Evolutionary conservation across 1,284 basidiomycete species (phyloP).

Genomic region (Phellinidium pouzarii): DNA sequence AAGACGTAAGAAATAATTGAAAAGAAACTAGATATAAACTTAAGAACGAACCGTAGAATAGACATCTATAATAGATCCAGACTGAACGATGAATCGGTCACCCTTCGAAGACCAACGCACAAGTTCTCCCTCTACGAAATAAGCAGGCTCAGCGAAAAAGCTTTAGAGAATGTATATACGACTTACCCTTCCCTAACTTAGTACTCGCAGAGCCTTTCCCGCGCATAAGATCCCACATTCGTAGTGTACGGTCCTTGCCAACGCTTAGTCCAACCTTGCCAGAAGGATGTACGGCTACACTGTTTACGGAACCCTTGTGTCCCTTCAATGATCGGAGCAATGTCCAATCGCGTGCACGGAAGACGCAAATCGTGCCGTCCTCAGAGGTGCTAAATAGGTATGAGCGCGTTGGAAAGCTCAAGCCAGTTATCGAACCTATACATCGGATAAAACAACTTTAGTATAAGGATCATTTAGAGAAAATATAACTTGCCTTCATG

Average conservation of each 20-base stretch:
- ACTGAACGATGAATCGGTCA: conserved; percentile 71
- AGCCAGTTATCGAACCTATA: conserved; percentile 84
- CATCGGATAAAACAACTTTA: conserved; percentile 18
- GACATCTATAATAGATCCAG: conserved; percentile 71
- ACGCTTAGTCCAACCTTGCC: conserved; percentile 89
- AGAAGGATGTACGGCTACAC: conserved; percentile 85
- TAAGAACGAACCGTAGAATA: conserved; percentile 66
- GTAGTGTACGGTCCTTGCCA: conserved; percentile 82
- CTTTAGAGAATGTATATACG: background rate
- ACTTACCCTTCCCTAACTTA: conserved; percentile 76
- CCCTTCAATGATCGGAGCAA: conserved; percentile 85
- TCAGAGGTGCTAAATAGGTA: conserved; percentile 88
- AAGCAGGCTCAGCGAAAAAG: conserved; percentile 10
- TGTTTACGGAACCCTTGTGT: conserved; percentile 89
- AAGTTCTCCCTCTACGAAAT: conserved; percentile 69
- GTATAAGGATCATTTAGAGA: conserved; percentile 6
- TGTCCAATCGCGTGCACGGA: conserved; percentile 90
- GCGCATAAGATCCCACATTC: conserved; percentile 99
- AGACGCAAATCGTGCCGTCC: conserved; percentile 85
- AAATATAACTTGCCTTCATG: conserved; percentile 66
- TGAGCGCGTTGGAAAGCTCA: conserved; percentile 82
- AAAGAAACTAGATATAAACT: conserved; percentile 1
- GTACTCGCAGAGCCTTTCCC: conserved; percentile 86
- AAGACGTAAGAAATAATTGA: background rate
- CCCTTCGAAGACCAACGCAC: conserved; percentile 81